A percentile compares a stretch with the other conserved stretches of the same genome.
These are phyloP conservation scores for Talaromyces verruculosus DNA, from an alignment of 2,329 filamentous ascomycete species.

Conservation along the genomic window DNA sequence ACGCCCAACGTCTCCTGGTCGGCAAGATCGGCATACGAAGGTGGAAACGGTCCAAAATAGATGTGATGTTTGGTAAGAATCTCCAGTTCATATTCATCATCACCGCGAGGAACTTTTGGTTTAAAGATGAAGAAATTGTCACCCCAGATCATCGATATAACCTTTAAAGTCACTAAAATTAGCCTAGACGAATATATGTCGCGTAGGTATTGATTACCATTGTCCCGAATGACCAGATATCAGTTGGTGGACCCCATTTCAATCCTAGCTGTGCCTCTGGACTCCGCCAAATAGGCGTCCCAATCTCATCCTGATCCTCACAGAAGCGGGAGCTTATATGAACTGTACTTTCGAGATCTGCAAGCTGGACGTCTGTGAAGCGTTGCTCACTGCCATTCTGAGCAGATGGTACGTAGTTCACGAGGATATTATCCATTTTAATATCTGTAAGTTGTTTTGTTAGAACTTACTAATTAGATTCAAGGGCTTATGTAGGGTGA, in stretches of 20 bases:
- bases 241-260: conserved; percentile 24
- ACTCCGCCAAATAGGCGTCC: conserved; percentile 25
- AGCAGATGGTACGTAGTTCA: conserved; percentile 23
- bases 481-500: background rate
- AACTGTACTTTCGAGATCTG: conserved; percentile 25
- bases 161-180: conserved; percentile 16
- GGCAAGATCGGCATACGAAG: conserved; percentile 29
- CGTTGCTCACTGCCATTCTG: conserved; percentile 12
- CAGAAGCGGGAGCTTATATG: conserved; percentile 21
- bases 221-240: conserved; percentile 26
- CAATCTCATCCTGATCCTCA: conserved; percentile 21
- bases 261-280: conserved; percentile 25
- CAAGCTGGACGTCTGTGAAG: conserved; percentile 26
- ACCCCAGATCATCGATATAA: conserved; percentile 25
- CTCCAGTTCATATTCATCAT: conserved; percentile 27
- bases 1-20: conserved; percentile 20
- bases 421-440: conserved; percentile 26
- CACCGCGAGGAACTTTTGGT: conserved; percentile 20
- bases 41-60: conserved; percentile 25
- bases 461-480: conserved; percentile 1
- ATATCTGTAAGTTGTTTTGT: conserved; percentile 23
- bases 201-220: conserved; percentile 20
- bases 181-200: conserved; percentile 9
- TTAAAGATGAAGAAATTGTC: conserved; percentile 26
- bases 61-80: conserved; percentile 25